Base-by-base conservation (phyloP, 2,329 filamentous ascomycete genomes). In the Aspergillus sp. region DNA sequence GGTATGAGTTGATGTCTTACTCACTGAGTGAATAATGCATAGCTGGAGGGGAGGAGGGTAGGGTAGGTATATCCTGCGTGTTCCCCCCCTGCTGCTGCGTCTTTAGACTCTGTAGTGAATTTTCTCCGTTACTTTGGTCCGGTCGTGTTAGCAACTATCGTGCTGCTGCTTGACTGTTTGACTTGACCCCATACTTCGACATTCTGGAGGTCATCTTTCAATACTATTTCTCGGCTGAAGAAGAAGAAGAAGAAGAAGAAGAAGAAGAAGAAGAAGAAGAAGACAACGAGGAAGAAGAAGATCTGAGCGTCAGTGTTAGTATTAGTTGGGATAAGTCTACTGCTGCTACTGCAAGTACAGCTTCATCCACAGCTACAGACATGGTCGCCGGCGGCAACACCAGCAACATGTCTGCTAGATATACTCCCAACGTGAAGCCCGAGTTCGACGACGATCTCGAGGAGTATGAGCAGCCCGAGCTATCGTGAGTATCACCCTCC, bases 401-500 rank as follows among this genome's bases (percentile, higher is more conserved):
- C 36, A 54, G 23, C 53, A 21, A 17, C 36, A 41, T 41, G 32
- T 39, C 39, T 3, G 42, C 27, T 10, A 36, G 52, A 6, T 41
- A 54, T 42, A 25, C 27, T 11, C 17, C 39, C 5, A 36, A 36
- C 10, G 32, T 36, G 19, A 53, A 38, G 17, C n/a, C 30, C n/a
- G 50, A 53, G 4, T 38, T 53, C 8, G 50, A 53, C 5, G 38
- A 30, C 4, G 52, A 55, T 8, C 23, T 55, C n/a, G 53, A 55
- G 11, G 53, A 55, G 42, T 55, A 55, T 39, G 53, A 55, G 39
- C 53, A 55, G 53, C 53, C 53, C 3, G 53, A 55, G 5, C 27
- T 44, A 25, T 55, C 53, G 53, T 55, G 27, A 42, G 52, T 30
- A 3, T 21, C 15, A 4, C 17, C 30, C 39, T 15, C 15, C 15